phyloP scores from a whole-genome alignment of 2,329 filamentous ascomycete genomes.

The Lasiodiplodia gonubiensis region DNA sequence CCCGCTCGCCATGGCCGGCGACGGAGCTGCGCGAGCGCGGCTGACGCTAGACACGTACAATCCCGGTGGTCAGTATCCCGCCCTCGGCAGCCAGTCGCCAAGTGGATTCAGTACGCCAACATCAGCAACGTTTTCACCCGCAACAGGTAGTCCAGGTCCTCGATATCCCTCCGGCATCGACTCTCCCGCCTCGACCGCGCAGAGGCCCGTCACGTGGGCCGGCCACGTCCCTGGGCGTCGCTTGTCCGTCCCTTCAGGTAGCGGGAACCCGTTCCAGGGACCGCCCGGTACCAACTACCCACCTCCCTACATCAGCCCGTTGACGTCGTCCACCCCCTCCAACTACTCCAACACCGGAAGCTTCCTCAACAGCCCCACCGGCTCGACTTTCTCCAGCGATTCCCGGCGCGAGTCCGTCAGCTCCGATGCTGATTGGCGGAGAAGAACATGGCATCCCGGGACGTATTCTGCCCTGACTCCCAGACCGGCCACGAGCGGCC shows the following conservation, averaged over 20 bases:
- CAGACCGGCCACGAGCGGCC: constrained; percentile 70
- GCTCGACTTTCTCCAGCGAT: constrained; percentile 63
- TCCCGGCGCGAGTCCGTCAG: constrained; percentile 70
- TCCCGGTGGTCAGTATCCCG: constrained; percentile 66
- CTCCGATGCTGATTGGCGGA: constrained; percentile 76
- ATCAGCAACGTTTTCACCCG: constrained; percentile 79
- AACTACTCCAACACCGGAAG: constrained; percentile 64
- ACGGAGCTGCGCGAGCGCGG: constrained; percentile 65
- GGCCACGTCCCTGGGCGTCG: constrained; percentile 73
- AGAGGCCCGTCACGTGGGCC: constrained; percentile 73
- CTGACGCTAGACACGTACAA: constrained; percentile 68
- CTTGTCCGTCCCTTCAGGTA: constrained; percentile 78
- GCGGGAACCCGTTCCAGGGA: constrained; percentile 71
- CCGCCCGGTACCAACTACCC: constrained; percentile 64
- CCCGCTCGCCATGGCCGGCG: constrained; percentile 80
- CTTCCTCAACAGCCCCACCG: constrained; percentile 70
- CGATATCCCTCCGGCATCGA: constrained; percentile 70
- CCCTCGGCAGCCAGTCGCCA: constrained; percentile 71
- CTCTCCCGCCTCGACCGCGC: constrained; percentile 74
- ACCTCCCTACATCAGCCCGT: constrained; percentile 61
- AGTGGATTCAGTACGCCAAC: constrained; percentile 82
- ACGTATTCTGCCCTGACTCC: constrained; percentile 65
- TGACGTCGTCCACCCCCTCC: constrained; percentile 60
- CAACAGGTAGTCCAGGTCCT: constrained; percentile 69
- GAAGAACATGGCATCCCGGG: constrained; percentile 90